Evolutionary conservation across 352 stramenopile genomes (phyloP).

Genomic region (Plasmopara muralis): DNA sequence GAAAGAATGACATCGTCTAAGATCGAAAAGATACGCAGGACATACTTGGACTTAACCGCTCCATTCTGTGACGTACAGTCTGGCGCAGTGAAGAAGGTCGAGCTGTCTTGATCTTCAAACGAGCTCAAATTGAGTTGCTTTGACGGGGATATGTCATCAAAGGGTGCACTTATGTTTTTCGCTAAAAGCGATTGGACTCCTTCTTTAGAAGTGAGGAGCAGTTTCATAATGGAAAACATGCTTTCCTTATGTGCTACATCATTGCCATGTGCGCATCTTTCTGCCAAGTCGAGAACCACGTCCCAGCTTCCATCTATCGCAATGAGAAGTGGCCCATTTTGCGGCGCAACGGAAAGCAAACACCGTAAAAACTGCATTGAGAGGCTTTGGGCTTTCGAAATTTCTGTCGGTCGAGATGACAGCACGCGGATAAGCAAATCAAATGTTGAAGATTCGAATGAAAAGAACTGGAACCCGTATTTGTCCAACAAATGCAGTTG

Average conservation of each 20-base stretch:
- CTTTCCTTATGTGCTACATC: slow-evolving; percentile 39
- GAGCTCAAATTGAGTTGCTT: slow-evolving; percentile 34
- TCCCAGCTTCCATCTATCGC: slow-evolving; percentile 43
- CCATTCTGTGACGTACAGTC: slow-evolving; percentile 41
- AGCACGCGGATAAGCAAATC: slow-evolving; percentile 40
- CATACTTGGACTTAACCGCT: slow-evolving; percentile 24
- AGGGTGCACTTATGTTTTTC: not conserved
- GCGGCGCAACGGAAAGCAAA: slow-evolving; percentile 35
- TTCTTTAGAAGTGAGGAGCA: slow-evolving; percentile 44
- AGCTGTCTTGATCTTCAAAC: slow-evolving; percentile 39
- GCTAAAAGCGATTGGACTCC: slow-evolving; percentile 37
- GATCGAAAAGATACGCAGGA: slow-evolving; percentile 48
- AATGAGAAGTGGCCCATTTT: slow-evolving; percentile 43
- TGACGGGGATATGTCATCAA: slow-evolving; percentile 7
- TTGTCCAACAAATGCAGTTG: slow-evolving; percentile 62
- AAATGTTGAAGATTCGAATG: slow-evolving; percentile 61
- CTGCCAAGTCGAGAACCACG: slow-evolving; percentile 38
- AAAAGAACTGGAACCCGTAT: slow-evolving; percentile 75
- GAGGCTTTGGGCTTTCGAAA: slow-evolving; percentile 22
- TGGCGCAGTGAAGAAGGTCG: slow-evolving; percentile 46
- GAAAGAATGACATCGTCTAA: slow-evolving; percentile 62
- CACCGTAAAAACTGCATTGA: slow-evolving; percentile 34
- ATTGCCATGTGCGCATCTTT: slow-evolving; percentile 34
- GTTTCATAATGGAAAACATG: slow-evolving; percentile 46
- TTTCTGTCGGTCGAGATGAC: slow-evolving; percentile 10